Base-by-base conservation (phyloP, 305 asterid species). In the Striga hermonthica region DNA sequence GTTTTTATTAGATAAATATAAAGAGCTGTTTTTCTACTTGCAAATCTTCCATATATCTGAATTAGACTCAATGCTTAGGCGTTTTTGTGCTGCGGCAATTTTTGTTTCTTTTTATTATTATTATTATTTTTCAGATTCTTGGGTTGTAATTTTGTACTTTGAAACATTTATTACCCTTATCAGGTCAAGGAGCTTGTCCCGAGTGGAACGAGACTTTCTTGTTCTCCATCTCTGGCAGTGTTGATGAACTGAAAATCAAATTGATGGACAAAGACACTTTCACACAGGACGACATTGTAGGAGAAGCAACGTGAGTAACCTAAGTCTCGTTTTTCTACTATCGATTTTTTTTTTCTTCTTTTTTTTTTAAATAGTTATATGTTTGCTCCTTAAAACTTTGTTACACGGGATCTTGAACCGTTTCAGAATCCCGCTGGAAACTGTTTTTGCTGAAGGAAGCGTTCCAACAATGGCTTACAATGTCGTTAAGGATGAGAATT, bases 181-280 rank as follows among this genome's bases (percentile, higher is more conserved):
- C 71, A 89, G 97, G 88, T 55, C 67, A 72, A 61, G 94, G 90
- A 45, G 65, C 90, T 1, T 58, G 69, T 35, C 90, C 91, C 6
- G 94, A 87, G 72, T 92, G 98, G 98, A 89, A 87, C 1, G 97
- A 92, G 80, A 89, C 91, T 9, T 92, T 92, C 77, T 60, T 89
- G 39, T 92, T 92, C 80, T 69, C 78, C 11, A 65, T 92, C 60
- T 67, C 91, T 4, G 5, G 63, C 4, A 87, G 80, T 60, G 78
- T 72, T 35, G 56, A 80, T 6, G 87, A 87, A 60, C 67, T 93
- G 59, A 79, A 74, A 68, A 75, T 93, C 79, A 93, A 74, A 69
- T 39, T 93, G 40, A 77, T 86, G 94, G 97, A 90, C 74, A 86
- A 81, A 15, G 97, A 90, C 62, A 75, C 69, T 13, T 55, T 86